Conservation (phyloP, 768 basidiomycete genomes). For the Postia placenta region DNA sequence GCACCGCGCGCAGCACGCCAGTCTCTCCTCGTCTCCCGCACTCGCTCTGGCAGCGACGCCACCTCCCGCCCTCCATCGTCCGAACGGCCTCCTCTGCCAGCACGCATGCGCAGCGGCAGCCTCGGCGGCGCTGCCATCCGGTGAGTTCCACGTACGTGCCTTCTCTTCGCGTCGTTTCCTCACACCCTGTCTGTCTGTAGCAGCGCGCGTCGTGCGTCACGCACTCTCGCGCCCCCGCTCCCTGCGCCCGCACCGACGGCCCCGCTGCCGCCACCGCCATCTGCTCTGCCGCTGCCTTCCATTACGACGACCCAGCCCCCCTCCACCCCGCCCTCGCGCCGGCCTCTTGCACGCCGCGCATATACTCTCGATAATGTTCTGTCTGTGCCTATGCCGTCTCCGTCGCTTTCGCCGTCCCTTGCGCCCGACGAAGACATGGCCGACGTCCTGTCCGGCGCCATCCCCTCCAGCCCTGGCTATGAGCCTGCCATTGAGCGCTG, state of each 20-base stretch:
- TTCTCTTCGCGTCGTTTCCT: background rate
- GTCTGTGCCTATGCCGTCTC: slow-evolving; percentile 4
- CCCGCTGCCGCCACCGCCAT: slow-evolving; percentile 14
- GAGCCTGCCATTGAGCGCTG: slow-evolving; percentile 3
- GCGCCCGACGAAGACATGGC: slow-evolving; percentile 9
- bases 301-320: slow-evolving; percentile 4
- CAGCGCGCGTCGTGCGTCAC: slow-evolving; percentile 10
- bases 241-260: slow-evolving; percentile 16
- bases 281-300: slow-evolving; percentile 4
- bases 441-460: slow-evolving; percentile 2
- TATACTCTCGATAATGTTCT: slow-evolving; percentile 16
- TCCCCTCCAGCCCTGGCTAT: slow-evolving; percentile 8
- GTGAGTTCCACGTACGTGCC: slow-evolving; percentile 19
- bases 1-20: slow-evolving; percentile 48
- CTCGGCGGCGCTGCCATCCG: slow-evolving; percentile 27
- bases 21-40: slow-evolving; percentile 33
- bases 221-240: slow-evolving; percentile 11
- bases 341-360: slow-evolving; percentile 13
- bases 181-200: too few species aligned
- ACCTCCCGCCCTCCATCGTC: slow-evolving; percentile 20
- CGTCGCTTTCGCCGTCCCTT: slow-evolving; percentile 4
- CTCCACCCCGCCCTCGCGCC: slow-evolving; percentile 7
- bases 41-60: slow-evolving; percentile 40
- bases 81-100: slow-evolving; percentile 34
- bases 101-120: slow-evolving; percentile 55